Conservation (phyloP, 108 stramenopile species). For the Asterionellopsis glacialis region DNA sequence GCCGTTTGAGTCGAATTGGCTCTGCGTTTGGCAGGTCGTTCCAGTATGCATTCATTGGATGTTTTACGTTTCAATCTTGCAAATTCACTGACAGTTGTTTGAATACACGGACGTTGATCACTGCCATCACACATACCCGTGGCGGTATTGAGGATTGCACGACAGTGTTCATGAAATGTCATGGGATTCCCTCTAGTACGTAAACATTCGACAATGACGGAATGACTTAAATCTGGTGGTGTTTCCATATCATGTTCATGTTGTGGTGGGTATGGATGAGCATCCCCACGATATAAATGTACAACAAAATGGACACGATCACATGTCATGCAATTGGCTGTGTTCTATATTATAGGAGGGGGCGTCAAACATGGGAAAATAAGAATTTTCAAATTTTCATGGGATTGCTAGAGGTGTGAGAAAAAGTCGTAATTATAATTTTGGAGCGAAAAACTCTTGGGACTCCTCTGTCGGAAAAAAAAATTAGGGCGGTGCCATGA, state of each 20-base stretch:
- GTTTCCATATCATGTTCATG: background rate
- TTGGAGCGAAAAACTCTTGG: background rate
- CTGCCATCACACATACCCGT: slow-evolving; percentile 21
- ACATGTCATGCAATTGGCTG: slow-evolving; percentile 39
- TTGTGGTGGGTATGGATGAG: too few relatives aligned
- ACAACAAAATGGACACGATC: slow-evolving; percentile 40
- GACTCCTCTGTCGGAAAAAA: too few relatives aligned
- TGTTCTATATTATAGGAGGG: slow-evolving; percentile 1
- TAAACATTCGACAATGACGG: slow-evolving; percentile 42
- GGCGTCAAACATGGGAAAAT: background rate
- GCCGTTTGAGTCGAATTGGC: slow-evolving; percentile 1
- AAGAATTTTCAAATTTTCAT: background rate
- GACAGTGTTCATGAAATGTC: slow-evolving; percentile 36
- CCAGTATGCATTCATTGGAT: background rate
- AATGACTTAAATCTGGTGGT: slow-evolving; percentile 17
- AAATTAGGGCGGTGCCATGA: too few relatives aligned
- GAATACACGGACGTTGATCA: slow-evolving; percentile 15
- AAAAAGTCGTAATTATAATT: background rate
- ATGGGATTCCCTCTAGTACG: slow-evolving; percentile 19
- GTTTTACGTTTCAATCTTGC: slow-evolving; percentile 7
- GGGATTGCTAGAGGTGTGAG: background rate
- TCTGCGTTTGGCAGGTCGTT: slow-evolving; percentile 1
- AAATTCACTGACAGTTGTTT: slow-evolving; percentile 24
- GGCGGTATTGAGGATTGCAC: slow-evolving; percentile 36
- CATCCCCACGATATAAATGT: slow-evolving; percentile 20